phyloP scores from a whole-genome alignment of 768 basidiomycete species.

The Psilocybe sp. region DNA sequence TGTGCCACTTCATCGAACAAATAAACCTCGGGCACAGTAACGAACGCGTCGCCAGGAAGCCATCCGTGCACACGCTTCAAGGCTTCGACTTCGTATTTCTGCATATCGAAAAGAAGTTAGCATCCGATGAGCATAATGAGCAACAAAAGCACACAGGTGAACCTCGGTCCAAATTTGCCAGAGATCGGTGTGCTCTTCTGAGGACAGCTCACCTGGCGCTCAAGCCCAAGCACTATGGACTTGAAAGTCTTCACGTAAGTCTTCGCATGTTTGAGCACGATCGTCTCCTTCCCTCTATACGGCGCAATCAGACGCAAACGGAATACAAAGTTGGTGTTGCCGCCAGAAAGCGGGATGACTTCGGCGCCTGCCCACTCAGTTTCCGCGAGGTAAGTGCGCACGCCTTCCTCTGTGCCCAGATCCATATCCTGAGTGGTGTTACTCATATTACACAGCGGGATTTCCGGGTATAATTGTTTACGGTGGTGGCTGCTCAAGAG shows the following conservation, averaged over 20 bases:
- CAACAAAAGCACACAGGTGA: neutral
- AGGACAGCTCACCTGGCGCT: conserved; percentile 47
- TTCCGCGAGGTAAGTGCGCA: conserved; percentile 40
- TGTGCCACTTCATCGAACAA: conserved; percentile 45
- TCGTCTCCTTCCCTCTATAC: conserved; percentile 39
- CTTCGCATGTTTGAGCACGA: conserved; percentile 59
- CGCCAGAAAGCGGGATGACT: conserved; percentile 46
- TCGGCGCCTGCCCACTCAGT: conserved; percentile 44
- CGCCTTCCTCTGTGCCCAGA: conserved; percentile 31
- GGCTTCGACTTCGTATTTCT: conserved; percentile 47
- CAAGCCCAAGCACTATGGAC: conserved; percentile 26
- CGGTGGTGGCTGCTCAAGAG: too few relatives aligned
- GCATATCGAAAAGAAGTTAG: neutral
- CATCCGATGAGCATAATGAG: neutral
- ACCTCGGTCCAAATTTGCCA: too few relatives aligned
- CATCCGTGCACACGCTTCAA: conserved; percentile 39
- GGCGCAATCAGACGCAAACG: conserved; percentile 43
- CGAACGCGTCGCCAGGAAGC: conserved; percentile 32
- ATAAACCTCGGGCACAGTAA: conserved; percentile 48
- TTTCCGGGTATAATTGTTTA: too few relatives aligned
- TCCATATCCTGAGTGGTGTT: conserved; percentile 12
- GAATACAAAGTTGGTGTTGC: conserved; percentile 54
- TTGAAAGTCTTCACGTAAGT: conserved; percentile 33
- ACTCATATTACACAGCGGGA: too few relatives aligned
- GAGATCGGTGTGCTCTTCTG: too few relatives aligned